Base-by-base conservation (phyloP, 2,329 filamentous ascomycete species). In the Paraconiothyrium brasiliense region DNA sequence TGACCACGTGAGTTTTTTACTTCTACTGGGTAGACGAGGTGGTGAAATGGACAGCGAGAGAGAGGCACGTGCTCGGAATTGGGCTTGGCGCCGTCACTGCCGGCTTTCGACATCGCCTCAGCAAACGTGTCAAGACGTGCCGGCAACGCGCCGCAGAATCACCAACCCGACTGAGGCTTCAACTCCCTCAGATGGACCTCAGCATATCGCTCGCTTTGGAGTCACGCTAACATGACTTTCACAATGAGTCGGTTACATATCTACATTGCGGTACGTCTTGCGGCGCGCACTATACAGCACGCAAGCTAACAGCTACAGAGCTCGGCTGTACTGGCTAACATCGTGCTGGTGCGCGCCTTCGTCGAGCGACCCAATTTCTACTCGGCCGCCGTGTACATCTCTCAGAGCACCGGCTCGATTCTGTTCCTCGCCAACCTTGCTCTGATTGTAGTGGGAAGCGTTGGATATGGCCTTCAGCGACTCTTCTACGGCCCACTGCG, bases 331-430 rank as follows among this genome's bases (percentile, higher is more conserved):
- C 89, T 97, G 76, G 94, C 94, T 71, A 90, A 88, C 67, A 88
- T 89, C 71, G 93, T 97, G 62, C 86, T 97, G 63, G 81, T 97
- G 61, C 95, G 94, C 76, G 94, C 95, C 64, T 94, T 98, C 80
- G 91, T 95, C 76, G 92, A 98, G 82, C 89, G 95, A 67, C 90
- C 95, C 66, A 99, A 99, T 81, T 99, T 98, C 85, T 99, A 99
- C 83, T 96, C 94, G 58, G 94, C 95, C 68, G 95, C 93, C 82
- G 95, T 99, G 52, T 97, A 98, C 81, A 88, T 99, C 54, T 92
- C 94, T 44, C 94, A 98, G 81, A 97, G 93, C 80, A 98, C 95
- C 82, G 90, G 96, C 71, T 98, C 94, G 77, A 84, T 98, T 57
- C 92, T 98, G 87, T 94, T 97, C 66, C 85, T 99, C 71, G 92